These are phyloP conservation scores for Hyaloscypha bicolor DNA, from an alignment of 495 filamentous ascomycete species.

Conservation along the genomic window DNA sequence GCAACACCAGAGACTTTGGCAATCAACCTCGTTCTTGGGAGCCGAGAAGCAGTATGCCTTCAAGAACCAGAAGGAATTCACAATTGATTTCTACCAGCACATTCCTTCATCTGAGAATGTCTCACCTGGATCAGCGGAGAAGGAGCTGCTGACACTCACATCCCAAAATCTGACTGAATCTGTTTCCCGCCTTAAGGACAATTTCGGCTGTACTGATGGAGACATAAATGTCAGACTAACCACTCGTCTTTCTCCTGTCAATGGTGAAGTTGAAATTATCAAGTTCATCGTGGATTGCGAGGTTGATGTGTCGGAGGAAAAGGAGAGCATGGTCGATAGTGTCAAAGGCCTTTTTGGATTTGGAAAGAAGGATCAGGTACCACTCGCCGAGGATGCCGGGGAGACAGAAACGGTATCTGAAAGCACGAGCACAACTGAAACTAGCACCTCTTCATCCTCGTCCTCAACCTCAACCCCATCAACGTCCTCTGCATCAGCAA, in stretches of 20 bases:
- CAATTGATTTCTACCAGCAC: slow-evolving; percentile 78
- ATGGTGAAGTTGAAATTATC: slow-evolving; percentile 83
- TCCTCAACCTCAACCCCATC: slow-evolving; percentile 50
- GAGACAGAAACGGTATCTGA: slow-evolving; percentile 57
- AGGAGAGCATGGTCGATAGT: slow-evolving; percentile 81
- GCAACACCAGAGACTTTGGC: slow-evolving; percentile 72
- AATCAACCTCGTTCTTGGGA: slow-evolving; percentile 72
- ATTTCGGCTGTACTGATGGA: slow-evolving; percentile 70
- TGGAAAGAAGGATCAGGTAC: slow-evolving; percentile 74
- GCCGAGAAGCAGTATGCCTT: slow-evolving; percentile 86
- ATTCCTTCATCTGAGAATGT: slow-evolving; percentile 39
- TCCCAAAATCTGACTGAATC: slow-evolving; percentile 85
- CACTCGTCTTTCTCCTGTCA: slow-evolving; percentile 67
- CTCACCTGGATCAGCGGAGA: slow-evolving; percentile 36
- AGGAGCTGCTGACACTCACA: slow-evolving; percentile 34
- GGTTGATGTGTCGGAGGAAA: slow-evolving; percentile 67
- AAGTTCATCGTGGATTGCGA: slow-evolving; percentile 83
- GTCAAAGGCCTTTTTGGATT: slow-evolving; percentile 96
- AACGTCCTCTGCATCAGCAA: slow-evolving; percentile 42
- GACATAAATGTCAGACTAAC: slow-evolving; percentile 81
- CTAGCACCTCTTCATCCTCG: slow-evolving; percentile 36
- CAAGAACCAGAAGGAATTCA: slow-evolving; percentile 72
- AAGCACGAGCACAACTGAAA: slow-evolving; percentile 40
- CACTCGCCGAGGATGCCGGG: slow-evolving; percentile 67
- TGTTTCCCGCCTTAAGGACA: slow-evolving; percentile 71